Conservation (phyloP, 2,329 filamentous ascomycete species). For the Penicillium vulpinum region DNA sequence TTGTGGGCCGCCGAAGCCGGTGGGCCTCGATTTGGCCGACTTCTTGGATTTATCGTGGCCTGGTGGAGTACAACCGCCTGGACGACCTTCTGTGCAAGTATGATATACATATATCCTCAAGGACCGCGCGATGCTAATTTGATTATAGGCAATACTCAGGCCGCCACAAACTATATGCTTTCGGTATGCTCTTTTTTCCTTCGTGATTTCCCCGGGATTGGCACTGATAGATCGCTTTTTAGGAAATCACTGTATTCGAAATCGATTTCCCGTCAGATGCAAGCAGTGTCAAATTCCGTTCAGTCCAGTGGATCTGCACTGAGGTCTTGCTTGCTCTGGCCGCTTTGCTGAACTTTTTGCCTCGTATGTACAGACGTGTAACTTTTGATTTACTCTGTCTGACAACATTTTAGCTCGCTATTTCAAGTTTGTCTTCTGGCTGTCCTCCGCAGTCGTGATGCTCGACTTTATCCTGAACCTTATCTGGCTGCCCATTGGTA, state of each 20-base stretch:
- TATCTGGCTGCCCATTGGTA: conserved; percentile 62
- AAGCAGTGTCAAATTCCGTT: conserved; percentile 57
- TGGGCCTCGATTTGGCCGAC: conserved; percentile 55
- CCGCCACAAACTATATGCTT: conserved; percentile 55
- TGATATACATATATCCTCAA: conserved; percentile 5
- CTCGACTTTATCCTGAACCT: conserved; percentile 61
- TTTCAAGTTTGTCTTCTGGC: conserved; percentile 48
- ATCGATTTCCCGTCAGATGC: conserved; percentile 56
- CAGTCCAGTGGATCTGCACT: conserved; percentile 62
- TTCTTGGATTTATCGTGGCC: conserved; percentile 62
- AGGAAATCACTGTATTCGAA: conserved; percentile 61
- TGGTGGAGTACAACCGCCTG: conserved; percentile 65
- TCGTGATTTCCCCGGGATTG: neutral
- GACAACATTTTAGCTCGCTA: conserved; percentile 21
- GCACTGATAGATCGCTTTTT: conserved; percentile 9
- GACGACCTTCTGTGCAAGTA: conserved; percentile 59
- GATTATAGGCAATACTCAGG: conserved; percentile 49
- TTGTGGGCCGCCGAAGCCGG: conserved; percentile 63
- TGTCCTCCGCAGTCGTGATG: conserved; percentile 53
- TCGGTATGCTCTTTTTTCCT: conserved; percentile 40
- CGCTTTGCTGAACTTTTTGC: conserved; percentile 52
- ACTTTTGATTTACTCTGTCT: neutral
- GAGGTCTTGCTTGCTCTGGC: conserved; percentile 55
- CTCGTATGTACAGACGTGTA: conserved; percentile 42
- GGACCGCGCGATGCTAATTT: neutral